Conservation (phyloP, 768 basidiomycete genomes). For the Galerina sulciceps region DNA sequence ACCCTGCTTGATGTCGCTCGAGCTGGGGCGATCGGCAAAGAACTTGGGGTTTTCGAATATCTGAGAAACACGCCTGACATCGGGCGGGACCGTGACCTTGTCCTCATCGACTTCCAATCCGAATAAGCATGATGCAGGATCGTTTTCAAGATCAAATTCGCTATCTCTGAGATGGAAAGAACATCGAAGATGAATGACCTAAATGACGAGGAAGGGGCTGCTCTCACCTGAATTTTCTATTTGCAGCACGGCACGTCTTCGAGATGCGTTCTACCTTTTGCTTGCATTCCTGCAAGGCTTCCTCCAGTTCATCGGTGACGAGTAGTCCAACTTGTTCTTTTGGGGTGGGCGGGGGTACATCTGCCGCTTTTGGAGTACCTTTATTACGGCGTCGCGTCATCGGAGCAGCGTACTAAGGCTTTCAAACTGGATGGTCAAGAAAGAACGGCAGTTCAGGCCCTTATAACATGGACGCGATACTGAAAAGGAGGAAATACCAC, state of each 20-base stretch:
- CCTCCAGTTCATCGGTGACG: constrained; percentile 53
- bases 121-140: constrained; percentile 44
- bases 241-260: constrained; percentile 47
- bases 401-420: no score
- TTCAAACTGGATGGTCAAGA: no score
- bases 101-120: constrained; percentile 15
- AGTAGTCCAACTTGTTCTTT: constrained; percentile 46
- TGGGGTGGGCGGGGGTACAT: no score
- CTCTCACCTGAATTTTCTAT: constrained; percentile 53
- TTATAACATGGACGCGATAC: no score
- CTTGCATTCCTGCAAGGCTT: constrained; percentile 51
- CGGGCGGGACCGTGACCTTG: constrained; percentile 28
- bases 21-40: constrained; percentile 29
- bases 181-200: background rate
- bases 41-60: constrained; percentile 57
- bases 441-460: no score
- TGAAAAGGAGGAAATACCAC: no score
- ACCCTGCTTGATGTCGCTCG: constrained; percentile 57
- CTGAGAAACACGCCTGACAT: constrained; percentile 43
- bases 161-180: constrained; percentile 43
- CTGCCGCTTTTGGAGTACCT: no score
- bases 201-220: background rate
- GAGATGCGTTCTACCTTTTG: constrained; percentile 48
- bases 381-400: no score
- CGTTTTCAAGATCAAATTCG: constrained; percentile 62